Conservation (phyloP, 805 yeast species). For the Scheffersomyces coipomensis region DNA sequence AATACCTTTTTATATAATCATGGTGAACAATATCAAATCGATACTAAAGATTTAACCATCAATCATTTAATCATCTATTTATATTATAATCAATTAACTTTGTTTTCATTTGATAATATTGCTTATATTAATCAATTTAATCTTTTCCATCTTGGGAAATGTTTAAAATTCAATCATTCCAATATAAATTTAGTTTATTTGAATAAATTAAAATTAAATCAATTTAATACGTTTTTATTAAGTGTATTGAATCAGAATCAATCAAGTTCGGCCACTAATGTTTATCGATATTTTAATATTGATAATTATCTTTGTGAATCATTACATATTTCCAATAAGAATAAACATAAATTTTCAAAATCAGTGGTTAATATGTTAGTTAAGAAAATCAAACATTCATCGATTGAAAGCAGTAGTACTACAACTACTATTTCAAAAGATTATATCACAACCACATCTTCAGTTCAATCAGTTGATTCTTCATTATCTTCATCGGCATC, state of each 20-base stretch:
- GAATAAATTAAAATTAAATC: background rate
- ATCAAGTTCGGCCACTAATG: background rate
- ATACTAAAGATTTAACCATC: slow-evolving; percentile 9
- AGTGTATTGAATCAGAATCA: background rate
- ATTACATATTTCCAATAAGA: no score
- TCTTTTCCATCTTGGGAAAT: slow-evolving; percentile 17
- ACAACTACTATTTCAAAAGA: no score
- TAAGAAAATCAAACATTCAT: no score
- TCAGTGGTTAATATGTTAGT: no score
- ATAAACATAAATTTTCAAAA: no score
- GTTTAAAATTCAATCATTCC: slow-evolving; percentile 6
- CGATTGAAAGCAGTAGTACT: no score
- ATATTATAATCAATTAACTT: slow-evolving; percentile 10
- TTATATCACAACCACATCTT: no score
- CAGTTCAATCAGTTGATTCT: no score
- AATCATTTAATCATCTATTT: slow-evolving; percentile 19
- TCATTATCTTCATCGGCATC: no score
- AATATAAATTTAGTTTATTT: background rate
- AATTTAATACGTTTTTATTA: background rate
- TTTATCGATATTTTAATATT: slow-evolving; percentile 1
- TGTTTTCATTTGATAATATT: slow-evolving; percentile 2
- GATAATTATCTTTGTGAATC: background rate
- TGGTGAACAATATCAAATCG: background rate
- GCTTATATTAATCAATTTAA: slow-evolving; percentile 15
- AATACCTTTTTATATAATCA: slow-evolving; percentile 6